Evolutionary conservation across 768 basidiomycete species (phyloP).

Genomic region (Panaeolus papilionaceus): DNA sequence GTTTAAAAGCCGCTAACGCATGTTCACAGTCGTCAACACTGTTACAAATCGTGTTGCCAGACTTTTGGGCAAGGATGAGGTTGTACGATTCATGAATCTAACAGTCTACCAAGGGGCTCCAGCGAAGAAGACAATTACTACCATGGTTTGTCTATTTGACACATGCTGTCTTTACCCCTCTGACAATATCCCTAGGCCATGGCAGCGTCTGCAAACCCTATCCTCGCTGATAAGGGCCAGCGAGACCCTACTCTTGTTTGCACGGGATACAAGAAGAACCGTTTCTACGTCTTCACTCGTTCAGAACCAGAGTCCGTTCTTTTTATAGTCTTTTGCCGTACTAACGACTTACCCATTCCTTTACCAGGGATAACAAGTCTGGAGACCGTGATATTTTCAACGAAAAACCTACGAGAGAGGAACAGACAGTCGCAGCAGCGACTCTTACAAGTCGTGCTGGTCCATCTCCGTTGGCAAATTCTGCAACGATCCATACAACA

Average conservation of each 20-base stretch:
- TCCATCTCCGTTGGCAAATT: constrained; percentile 75
- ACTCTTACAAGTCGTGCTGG: constrained; percentile 55
- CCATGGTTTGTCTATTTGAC: constrained; percentile 60
- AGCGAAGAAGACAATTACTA: constrained; percentile 81
- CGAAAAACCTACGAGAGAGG: constrained; percentile 95
- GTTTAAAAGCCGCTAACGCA: neutral
- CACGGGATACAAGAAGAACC: constrained; percentile 89
- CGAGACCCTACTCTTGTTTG: constrained; percentile 93
- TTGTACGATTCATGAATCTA: constrained; percentile 87
- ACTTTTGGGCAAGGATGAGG: constrained; percentile 93
- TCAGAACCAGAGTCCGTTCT: constrained; percentile 83
- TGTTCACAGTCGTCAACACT: constrained; percentile 81
- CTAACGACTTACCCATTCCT: neutral
- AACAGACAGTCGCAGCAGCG: constrained; percentile 84
- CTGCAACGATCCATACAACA: constrained; percentile 94
- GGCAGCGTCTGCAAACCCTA: constrained; percentile 95
- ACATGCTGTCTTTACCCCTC: constrained; percentile 12
- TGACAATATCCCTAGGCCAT: constrained; percentile 65
- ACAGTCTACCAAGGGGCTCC: constrained; percentile 94
- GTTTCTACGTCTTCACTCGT: constrained; percentile 96
- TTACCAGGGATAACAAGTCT: constrained; percentile 76
- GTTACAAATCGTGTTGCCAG: constrained; percentile 92
- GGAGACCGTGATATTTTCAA: constrained; percentile 98
- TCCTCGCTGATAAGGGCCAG: constrained; percentile 83
- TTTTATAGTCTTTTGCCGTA: neutral